Evolutionary conservation across 495 filamentous ascomycete genomes (phyloP), one percentile per base, ranked within the genome.

Genomic region (Glonium stellatum): DNA sequence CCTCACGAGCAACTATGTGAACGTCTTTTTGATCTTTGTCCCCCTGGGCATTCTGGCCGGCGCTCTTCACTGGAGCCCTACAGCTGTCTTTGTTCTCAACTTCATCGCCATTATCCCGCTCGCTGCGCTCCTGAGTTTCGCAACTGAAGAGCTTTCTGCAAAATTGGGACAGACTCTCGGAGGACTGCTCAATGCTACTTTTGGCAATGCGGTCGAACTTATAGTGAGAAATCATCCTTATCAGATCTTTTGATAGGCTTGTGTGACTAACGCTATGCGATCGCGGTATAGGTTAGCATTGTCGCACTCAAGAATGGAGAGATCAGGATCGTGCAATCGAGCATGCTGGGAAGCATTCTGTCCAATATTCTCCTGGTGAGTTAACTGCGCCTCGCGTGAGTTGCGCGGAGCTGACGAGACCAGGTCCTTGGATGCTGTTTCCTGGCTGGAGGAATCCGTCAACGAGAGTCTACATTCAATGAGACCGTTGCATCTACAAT

Each of bases 181-280:
- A 42, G 93, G 93, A 0, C 74, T 98, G 65, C 81, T 97, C 70
- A 98, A 98, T 78, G 93, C 93, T 25, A 95, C 89, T 6, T 96
- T 96, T 76, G 93, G 93, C 42, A 98, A 98, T 79, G 93, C 93
- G 0, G 92, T 97, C n/a, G 93, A 98, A 68, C 74, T 97, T 67
- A 98, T 98, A 77, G 93, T 96, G 78, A 68, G 87, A 70, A 6
- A 23, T 13, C 25, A 2, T 4, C 19, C 1, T 50, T 44, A 44
- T 44, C 39, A 44, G 39, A 44, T 44, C 39, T 3, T 15, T 44
- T 18, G 12, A 44, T 44, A 13, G 1, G 4, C 12, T 44, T 3
- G 39, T 44, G 18, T 15, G 39, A 11, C 39, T 44, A 11, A 15
- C 13, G 39, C 39, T n/a, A n/a, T n/a, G n/a, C 18, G 39, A 44